Percentiles rank a stretch among this genome's conserved stretches.
Evolutionary conservation across 805 yeast species (phyloP).

Genomic region (Saturnispora besseyi): DNA sequence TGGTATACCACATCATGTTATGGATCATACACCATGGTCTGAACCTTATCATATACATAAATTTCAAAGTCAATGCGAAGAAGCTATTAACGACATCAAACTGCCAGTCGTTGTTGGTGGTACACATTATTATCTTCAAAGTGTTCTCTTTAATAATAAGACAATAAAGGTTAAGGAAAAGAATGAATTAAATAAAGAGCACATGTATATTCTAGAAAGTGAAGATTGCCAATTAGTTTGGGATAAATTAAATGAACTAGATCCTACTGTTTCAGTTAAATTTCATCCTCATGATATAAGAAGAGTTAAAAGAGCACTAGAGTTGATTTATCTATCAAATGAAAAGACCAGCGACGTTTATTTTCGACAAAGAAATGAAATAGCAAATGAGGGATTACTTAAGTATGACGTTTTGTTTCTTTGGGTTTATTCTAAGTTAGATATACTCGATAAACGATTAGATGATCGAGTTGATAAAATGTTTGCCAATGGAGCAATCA

Average conservation of each 20-base stretch:
- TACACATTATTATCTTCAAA: conserved; percentile 86
- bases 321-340: conserved; percentile 63
- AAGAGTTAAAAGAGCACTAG: conserved; percentile 70
- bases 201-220: conserved; percentile 42
- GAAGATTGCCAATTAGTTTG: conserved; percentile 45
- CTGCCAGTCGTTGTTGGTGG: conserved; percentile 91
- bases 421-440: conserved; percentile 73
- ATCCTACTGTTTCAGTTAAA: conserved; percentile 66
- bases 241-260: conserved; percentile 39
- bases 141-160: conserved; percentile 61
- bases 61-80: conserved; percentile 64
- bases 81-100: conserved; percentile 59
- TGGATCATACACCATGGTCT: conserved; percentile 75
- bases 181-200: conserved; percentile 22
- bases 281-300: conserved; percentile 90
- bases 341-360: conserved; percentile 64
- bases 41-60: conserved; percentile 75
- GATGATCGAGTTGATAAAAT: conserved; percentile 78
- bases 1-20: conserved; percentile 76
- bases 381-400: conserved; percentile 37
- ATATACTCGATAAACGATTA: conserved; percentile 48
- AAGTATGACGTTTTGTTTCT: conserved; percentile 57
- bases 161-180: conserved; percentile 32
- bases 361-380: conserved; percentile 40
- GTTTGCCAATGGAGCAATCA: conserved; percentile 60